Evolutionary conservation across 2,329 filamentous ascomycete species (phyloP).

Genomic region (Aspergillus sp.): DNA sequence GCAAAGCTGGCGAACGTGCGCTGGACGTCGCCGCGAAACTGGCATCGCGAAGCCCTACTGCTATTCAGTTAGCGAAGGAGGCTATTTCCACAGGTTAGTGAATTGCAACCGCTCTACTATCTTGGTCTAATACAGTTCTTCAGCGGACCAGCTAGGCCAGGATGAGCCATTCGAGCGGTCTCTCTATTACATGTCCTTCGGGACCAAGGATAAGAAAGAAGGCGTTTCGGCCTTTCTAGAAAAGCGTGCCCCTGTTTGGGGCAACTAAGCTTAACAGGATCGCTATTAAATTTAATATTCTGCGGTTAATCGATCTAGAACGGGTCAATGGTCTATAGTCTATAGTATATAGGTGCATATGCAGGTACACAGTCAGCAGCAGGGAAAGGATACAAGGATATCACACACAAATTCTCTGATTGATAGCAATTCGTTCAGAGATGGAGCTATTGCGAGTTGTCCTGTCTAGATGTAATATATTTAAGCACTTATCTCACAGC

Average conservation of each 20-base stretch:
- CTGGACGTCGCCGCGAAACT: constrained; percentile 6
- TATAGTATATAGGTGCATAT: too few relatives aligned
- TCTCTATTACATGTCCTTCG: constrained; percentile 10
- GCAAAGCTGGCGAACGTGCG: not conserved
- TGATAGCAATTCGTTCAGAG: too few relatives aligned
- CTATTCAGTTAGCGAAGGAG: constrained; percentile 9
- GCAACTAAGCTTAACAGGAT: not conserved
- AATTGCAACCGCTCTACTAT: not conserved
- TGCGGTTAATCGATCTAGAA: too few relatives aligned
- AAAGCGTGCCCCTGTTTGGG: constrained; percentile 9
- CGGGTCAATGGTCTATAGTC: too few relatives aligned
- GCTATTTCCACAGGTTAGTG: constrained; percentile 11
- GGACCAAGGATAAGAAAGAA: constrained; percentile 9
- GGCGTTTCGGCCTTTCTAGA: constrained; percentile 11
- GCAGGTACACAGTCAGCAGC: too few relatives aligned
- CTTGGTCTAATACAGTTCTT: not conserved
- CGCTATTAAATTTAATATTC: too few relatives aligned
- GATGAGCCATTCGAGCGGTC: constrained; percentile 8
- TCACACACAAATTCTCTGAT: too few relatives aligned
- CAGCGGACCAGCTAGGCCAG: constrained; percentile 10
- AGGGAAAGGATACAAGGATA: too few relatives aligned
- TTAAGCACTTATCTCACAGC: too few relatives aligned
- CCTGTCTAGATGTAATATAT: too few relatives aligned
- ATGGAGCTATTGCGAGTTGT: too few relatives aligned
- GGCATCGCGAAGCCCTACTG: constrained; percentile 1